Evolutionary conservation across 176 grass and related monocot genomes (phyloP).

Genomic region (Elaeis guineensis): DNA sequence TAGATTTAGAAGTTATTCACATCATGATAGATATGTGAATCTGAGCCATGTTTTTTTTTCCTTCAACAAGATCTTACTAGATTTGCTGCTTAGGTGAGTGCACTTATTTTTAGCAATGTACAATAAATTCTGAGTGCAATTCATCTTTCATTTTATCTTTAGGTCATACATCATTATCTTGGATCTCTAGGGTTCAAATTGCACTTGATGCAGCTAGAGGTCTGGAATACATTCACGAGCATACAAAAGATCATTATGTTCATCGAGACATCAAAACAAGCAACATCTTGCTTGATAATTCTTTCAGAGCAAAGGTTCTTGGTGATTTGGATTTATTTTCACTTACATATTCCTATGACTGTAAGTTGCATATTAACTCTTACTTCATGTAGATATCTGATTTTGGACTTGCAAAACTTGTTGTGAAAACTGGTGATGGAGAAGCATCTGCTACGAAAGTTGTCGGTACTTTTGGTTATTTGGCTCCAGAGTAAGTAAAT

Average conservation of each 20-base stretch:
- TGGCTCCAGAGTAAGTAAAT: conserved; percentile 84
- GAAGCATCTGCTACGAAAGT: conserved; percentile 96
- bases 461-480: conserved; percentile 96
- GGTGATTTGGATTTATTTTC: not conserved
- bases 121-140: too few relatives aligned
- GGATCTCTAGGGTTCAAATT: conserved; percentile 95
- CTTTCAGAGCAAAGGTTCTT: conserved; percentile 85
- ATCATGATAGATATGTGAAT: too few relatives aligned
- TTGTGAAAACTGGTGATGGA: conserved; percentile 73
- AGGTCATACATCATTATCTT: conserved; percentile 84
- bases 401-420: conserved; percentile 96
- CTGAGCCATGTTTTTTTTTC: too few relatives aligned
- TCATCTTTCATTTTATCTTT: conserved; percentile 11
- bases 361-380: too few relatives aligned
- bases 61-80: too few relatives aligned
- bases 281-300: conserved; percentile 91
- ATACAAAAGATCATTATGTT: conserved; percentile 98
- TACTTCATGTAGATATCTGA: conserved; percentile 64
- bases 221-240: conserved; percentile 99
- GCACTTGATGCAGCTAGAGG: conserved; percentile 95
- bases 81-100: too few relatives aligned
- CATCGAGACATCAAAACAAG: conserved; percentile 98
- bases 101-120: too few relatives aligned
- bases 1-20: too few relatives aligned
- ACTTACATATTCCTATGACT: too few relatives aligned